phyloP scores from a whole-genome alignment of 176 grass and related monocot species.

The Oryza nivara region DNA sequence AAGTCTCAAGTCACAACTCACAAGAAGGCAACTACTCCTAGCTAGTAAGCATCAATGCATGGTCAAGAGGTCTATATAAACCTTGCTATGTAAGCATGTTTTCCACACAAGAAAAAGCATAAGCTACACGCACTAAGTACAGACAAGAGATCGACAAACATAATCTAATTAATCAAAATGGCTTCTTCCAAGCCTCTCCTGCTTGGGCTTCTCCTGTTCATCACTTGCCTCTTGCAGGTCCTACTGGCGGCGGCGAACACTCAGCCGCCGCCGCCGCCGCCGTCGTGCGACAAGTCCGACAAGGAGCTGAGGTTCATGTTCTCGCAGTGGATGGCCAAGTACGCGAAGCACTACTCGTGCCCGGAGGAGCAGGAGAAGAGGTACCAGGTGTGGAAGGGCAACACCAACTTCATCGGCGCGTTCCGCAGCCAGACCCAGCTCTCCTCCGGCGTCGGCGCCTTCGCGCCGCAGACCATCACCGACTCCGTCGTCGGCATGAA shows the following conservation, averaged over 20 bases:
- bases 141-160: neutral
- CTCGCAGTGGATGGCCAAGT: conserved; percentile 27
- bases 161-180: conserved; percentile 6
- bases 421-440: neutral
- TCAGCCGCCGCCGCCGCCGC: neutral
- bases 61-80: conserved; percentile 31
- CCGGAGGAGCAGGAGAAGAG: neutral
- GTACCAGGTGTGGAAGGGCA: conserved; percentile 28
- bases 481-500: conserved; percentile 33
- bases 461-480: conserved; percentile 23
- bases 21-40: neutral
- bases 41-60: neutral
- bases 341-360: neutral
- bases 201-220: neutral
- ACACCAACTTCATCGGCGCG: conserved; percentile 31
- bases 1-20: neutral
- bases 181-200: neutral
- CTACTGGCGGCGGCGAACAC: neutral
- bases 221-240: conserved; percentile 3
- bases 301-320: conserved; percentile 10
- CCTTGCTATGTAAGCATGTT: neutral
- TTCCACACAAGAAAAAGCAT: neutral
- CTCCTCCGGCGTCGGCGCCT: conserved; percentile 2
- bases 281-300: neutral
- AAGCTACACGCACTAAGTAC: neutral